Conservation (phyloP, 768 basidiomycete genomes). For the Tephrocybe rancida region DNA sequence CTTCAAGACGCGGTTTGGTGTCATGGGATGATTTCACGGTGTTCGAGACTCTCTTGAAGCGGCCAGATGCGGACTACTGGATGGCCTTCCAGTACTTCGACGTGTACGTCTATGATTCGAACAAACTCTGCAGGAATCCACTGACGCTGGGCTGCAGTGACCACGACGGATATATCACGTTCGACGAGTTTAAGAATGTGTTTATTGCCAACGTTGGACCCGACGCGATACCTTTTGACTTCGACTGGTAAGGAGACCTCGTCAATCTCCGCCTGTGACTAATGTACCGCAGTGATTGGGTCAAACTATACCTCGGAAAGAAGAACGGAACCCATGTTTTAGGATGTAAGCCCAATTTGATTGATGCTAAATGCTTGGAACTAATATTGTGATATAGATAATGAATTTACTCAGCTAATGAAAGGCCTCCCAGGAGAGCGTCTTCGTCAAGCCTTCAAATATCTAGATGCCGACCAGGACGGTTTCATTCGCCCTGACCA, state of each 20-base stretch:
- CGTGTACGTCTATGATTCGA: constrained; percentile 56
- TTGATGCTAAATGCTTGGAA: background rate
- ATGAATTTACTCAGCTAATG: constrained; percentile 98
- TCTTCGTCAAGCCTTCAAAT: constrained; percentile 93
- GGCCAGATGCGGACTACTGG: constrained; percentile 96
- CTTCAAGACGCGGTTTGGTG: constrained; percentile 71
- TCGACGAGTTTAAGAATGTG: constrained; percentile 93
- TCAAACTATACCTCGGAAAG: constrained; percentile 94
- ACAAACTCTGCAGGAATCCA: constrained; percentile 11
- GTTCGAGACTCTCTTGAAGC: constrained; percentile 91
- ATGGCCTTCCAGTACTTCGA: constrained; percentile 97
- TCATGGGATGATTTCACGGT: constrained; percentile 97
- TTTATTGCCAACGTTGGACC: constrained; percentile 79
- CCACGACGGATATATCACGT: constrained; percentile 88
- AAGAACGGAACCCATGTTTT: constrained; percentile 89
- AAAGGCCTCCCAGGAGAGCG: constrained; percentile 98
- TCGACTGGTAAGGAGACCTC: constrained; percentile 67
- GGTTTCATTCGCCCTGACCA: constrained; percentile 94
- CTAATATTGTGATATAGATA: constrained; percentile 50
- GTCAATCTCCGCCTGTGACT: background rate
- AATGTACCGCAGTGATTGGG: constrained; percentile 72
- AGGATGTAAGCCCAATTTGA: constrained; percentile 66
- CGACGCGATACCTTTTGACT: constrained; percentile 91
- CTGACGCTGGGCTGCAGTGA: constrained; percentile 51
- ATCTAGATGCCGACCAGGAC: constrained; percentile 86